Evolutionary conservation across 2,329 filamentous ascomycete genomes (phyloP).

Genomic region (Westerdykella sp.): DNA sequence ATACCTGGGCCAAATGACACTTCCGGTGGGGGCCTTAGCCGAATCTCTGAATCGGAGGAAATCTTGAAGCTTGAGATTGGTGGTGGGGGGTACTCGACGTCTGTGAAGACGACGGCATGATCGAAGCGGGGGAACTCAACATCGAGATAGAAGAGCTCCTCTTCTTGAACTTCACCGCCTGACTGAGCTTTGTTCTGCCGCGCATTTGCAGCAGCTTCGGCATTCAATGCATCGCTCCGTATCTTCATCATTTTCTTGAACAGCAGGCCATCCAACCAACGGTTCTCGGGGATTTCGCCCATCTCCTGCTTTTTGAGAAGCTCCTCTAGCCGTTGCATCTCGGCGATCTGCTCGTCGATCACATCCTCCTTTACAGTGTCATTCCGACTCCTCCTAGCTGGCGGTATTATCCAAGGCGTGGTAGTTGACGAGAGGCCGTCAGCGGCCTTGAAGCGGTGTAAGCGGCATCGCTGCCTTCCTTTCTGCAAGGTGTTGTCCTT

Average conservation of each 20-base stretch:
- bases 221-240: constrained; percentile 36
- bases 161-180: constrained; percentile 37
- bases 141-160: constrained; percentile 72
- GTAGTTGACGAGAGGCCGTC: constrained; percentile 76
- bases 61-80: constrained; percentile 71
- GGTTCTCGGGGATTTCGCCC: constrained; percentile 86
- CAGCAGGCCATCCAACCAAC: constrained; percentile 93
- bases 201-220: constrained; percentile 35
- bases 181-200: constrained; percentile 14
- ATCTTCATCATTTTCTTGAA: constrained; percentile 81
- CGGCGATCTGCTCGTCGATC: constrained; percentile 65
- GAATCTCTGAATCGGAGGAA: constrained; percentile 55
- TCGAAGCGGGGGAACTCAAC: constrained; percentile 92
- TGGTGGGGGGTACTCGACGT: constrained; percentile 83
- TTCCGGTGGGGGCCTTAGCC: constrained; percentile 75
- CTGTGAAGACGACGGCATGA: constrained; percentile 89
- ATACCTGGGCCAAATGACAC: constrained; percentile 89
- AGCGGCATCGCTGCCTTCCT: constrained; percentile 81
- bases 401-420: constrained; percentile 63
- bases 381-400: constrained; percentile 48
- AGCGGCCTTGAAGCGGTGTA: constrained; percentile 75
- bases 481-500: constrained; percentile 85
- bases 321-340: constrained; percentile 81
- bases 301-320: constrained; percentile 97
- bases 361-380: constrained; percentile 42